Base-by-base conservation (phyloP, 1,139 yeast genomes). In the Tardiomyces blankii region DNA sequence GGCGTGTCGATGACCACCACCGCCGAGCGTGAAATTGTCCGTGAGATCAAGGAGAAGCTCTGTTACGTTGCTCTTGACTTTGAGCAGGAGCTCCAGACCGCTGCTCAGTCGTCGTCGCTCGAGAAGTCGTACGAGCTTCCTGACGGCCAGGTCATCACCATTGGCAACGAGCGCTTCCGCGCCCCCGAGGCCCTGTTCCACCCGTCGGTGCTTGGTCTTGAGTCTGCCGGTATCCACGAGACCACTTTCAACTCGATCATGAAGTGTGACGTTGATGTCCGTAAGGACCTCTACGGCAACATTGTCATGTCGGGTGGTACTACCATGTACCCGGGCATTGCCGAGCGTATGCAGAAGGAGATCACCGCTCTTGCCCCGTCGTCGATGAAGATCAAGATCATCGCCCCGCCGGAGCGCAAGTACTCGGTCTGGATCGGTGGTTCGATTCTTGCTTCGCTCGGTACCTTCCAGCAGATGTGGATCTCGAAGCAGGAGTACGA, bases 401-500 rank as follows among this genome's bases (percentile, higher is more conserved):
- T 87, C 70, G 97, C 98, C 71, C 96, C 97, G 62, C 97, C 97
- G 63, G 97, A 91, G 77, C 85, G 98, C 80, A 91, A 91, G 77
- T 91, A 88, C 89, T 88, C 96, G 69, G 96, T 89, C 80, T 91
- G 98, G 98, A 91, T 91, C 61, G 98, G 98, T 80, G 98, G 98
- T 80, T 89, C 97, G 63, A 91, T 91, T 68, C 83, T 91, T 75
- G 96, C 98, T 62, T 88, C 96, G 54, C 82, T 91, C 71, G 88
- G 96, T 57, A 91, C 97, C 71, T 91, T 91, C 96, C 96, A 89
- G 81, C 96, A 88, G 77, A 87, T 88, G 96, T 88, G 96, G 96
- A 86, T 88, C 82, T 87, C 96, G 69, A 88, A 89, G 80, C 96
- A 88, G 78, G 96, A 88, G 78, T 89, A 89, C 82, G 97, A 91